Conservation (phyloP, 306 rosid genomes). For the Mimosa pudica region DNA sequence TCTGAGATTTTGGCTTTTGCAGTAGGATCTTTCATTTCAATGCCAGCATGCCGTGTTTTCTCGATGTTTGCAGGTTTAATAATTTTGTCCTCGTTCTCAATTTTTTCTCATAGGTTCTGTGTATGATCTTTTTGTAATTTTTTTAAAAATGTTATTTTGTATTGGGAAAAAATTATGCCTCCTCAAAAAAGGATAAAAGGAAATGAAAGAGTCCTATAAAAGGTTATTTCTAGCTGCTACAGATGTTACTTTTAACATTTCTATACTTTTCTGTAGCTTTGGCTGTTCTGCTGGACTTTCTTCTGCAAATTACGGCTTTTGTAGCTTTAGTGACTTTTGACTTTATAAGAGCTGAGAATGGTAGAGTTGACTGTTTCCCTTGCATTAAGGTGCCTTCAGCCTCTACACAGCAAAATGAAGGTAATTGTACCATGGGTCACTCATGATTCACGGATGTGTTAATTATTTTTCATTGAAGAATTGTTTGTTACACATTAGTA, state of each 20-base stretch:
- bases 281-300: conserved; percentile 94
- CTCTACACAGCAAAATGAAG: conserved; percentile 59
- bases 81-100: conserved; percentile 25
- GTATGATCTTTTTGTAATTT: neutral
- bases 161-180: neutral
- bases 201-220: conserved; percentile 7
- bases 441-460: conserved; percentile 22
- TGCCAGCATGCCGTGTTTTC: conserved; percentile 99
- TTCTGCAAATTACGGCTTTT: conserved; percentile 92
- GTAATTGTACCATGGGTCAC: conserved; percentile 43
- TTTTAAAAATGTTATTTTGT: neutral
- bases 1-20: conserved; percentile 96
- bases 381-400: conserved; percentile 67
- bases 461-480: conserved; percentile 15
- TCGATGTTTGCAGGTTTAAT: conserved; percentile 94
- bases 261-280: conserved; percentile 57
- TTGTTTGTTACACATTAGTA: conserved; percentile 19
- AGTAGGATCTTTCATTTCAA: conserved; percentile 85
- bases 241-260: conserved; percentile 13
- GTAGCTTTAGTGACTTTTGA: conserved; percentile 84
- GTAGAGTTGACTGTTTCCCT: conserved; percentile 89
- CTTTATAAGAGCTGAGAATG: conserved; percentile 77
- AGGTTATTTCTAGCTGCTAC: conserved; percentile 29
- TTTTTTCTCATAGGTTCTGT: neutral
- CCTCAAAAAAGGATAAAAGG: neutral